Base-by-base conservation (phyloP, 192 early-diverging fungal species). In the Obelidium mucronatum region DNA sequence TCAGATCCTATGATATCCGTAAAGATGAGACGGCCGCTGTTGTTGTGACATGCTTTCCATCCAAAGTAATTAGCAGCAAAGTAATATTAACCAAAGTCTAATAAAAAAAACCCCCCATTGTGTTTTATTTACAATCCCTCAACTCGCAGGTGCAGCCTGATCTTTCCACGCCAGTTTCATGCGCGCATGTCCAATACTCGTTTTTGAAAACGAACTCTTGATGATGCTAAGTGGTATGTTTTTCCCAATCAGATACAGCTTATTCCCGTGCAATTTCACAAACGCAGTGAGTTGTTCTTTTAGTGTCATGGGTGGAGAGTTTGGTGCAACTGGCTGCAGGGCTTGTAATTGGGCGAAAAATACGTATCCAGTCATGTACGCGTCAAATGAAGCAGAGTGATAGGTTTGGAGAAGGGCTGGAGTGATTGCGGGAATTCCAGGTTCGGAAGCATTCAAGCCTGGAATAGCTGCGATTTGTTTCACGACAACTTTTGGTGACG, bases 351-450 rank as follows among this genome's bases (percentile, higher is more conserved):
- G 86, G 48, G 89, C 88, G 58, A 89, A 89, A 75, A 93, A 95
- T 30, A 96, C 87, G 36, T 85, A 97, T 1, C 94, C 97, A 0
- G 97, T 99, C 97, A 99, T 99, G 82, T 89, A 99, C 2, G 97
- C 93, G 76, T 99, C 97, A 84, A 93, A 97, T 70, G 92, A 91
- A 2, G 97, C 96, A 1, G 94, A 93, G 76, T 98, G 96, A 65
- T 93, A 93, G 40, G 84, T 89, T 81, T 89, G 75, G 51, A 89
- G 81, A 24, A 80, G 59, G 59, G 53, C 40, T 11, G 67, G 5
- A 54, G 74, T 55, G n/a, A 60, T 58, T 13, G 39, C 22, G 31
- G 65, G 69, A 35, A 17, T 8, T n/a, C n/a, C n/a, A n/a, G n/a
- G n/a, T n/a, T n/a, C n/a, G n/a, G n/a, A n/a, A n/a, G n/a, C n/a